Percentiles rank a stretch among this genome's conserved stretches.
Evolutionary conservation across 1,139 yeast species (phyloP).

Genomic region (Candida tetrigidarum): DNA sequence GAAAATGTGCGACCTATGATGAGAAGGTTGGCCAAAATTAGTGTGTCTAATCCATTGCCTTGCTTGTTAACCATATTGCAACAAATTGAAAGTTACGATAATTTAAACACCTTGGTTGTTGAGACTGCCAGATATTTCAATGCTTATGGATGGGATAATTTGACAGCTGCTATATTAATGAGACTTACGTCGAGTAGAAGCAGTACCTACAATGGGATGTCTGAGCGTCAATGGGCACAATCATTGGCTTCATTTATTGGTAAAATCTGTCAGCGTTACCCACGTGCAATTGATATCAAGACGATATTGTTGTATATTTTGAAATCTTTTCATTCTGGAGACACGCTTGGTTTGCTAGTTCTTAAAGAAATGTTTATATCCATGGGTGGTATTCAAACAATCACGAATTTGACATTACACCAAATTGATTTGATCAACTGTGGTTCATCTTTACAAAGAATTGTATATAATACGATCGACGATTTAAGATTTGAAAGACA

Average conservation of each 20-base stretch:
- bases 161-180: conserved; percentile 73
- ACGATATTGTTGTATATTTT: conserved; percentile 65
- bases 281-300: conserved; percentile 51
- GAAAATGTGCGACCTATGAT: conserved; percentile 81
- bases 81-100: conserved; percentile 92
- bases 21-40: conserved; percentile 75
- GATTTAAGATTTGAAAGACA: conserved; percentile 55
- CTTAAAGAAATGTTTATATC: conserved; percentile 69
- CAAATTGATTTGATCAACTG: conserved; percentile 74
- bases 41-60: conserved; percentile 82
- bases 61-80: conserved; percentile 65
- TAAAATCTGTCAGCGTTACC: conserved; percentile 57
- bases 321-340: conserved; percentile 66
- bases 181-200: conserved; percentile 72
- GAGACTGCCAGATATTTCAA: conserved; percentile 82
- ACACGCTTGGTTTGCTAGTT: conserved; percentile 67
- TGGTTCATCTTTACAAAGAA: conserved; percentile 58
- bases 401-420: conserved; percentile 61
- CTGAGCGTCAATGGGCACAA: conserved; percentile 86
- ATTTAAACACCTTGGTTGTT: conserved; percentile 76
- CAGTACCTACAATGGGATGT: conserved; percentile 73
- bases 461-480: conserved; percentile 65
- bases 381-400: conserved; percentile 84
- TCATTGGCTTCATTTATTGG: conserved; percentile 72
- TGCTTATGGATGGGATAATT: conserved; percentile 82